A percentile compares a stretch with the other conserved stretches of the same genome.
Evolutionary conservation across 2,329 filamentous ascomycete species (phyloP).

Genomic region (Pyrenophora seminiperda): DNA sequence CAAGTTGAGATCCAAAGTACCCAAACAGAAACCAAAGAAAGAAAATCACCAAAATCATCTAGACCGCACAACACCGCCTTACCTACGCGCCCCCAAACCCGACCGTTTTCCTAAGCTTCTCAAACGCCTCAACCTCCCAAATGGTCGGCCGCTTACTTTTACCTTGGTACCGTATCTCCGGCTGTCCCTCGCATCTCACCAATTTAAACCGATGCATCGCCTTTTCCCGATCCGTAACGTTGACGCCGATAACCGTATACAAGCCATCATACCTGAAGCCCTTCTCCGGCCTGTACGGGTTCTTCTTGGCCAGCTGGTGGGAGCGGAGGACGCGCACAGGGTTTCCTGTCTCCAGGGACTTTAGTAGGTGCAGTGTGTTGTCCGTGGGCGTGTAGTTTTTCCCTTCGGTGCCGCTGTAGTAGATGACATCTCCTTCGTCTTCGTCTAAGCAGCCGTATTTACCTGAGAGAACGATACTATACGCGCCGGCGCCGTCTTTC

Average conservation of each 20-base stretch:
- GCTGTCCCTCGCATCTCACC: conserved; percentile 51
- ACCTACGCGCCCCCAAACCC: no score
- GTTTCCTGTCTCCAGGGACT: conserved; percentile 40
- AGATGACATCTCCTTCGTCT: conserved; percentile 57
- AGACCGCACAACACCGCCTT: no score
- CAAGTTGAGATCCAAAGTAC: no score
- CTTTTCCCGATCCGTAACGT: conserved; percentile 49
- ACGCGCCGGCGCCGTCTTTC: conserved; percentile 54
- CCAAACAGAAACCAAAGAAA: no score
- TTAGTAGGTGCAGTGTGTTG: conserved; percentile 53
- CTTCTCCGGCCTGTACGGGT: conserved; percentile 51
- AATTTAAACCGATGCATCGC: conserved; percentile 57
- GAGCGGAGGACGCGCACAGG: conserved; percentile 60
- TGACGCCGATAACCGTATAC: conserved; percentile 53
- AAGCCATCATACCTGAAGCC: conserved; percentile 65
- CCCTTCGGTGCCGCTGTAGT: conserved; percentile 59
- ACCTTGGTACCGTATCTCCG: conserved; percentile 54
- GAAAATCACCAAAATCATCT: no score
- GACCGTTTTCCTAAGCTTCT: conserved; percentile 4
- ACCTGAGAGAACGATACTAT: conserved; percentile 60
- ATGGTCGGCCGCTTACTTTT: conserved; percentile 51
- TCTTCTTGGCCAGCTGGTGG: conserved; percentile 42
- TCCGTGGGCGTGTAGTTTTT: conserved; percentile 39
- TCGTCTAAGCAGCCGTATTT: conserved; percentile 53
- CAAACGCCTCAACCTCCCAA: conserved; percentile 32